Percentiles rank a stretch among this genome's conserved stretches.
phyloP scores from a whole-genome alignment of 352 stramenopile genomes.

The Globisporangium recalcitrans region DNA sequence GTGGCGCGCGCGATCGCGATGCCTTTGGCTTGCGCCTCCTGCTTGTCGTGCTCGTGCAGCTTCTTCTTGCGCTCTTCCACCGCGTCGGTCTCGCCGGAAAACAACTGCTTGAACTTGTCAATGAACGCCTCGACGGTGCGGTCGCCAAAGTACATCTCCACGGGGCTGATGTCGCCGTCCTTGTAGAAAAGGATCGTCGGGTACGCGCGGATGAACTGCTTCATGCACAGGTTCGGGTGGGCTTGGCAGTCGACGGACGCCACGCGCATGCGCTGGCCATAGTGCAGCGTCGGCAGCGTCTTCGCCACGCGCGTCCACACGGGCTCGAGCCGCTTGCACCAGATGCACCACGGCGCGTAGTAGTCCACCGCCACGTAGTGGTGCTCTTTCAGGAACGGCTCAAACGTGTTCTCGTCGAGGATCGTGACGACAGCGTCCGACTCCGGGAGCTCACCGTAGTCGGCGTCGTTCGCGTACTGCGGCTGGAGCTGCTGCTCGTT shows the following conservation, averaged over 20 bases:
- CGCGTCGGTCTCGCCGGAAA: constrained; percentile 64
- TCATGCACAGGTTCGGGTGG: constrained; percentile 90
- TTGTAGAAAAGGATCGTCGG: constrained; percentile 96
- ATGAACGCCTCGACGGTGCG: constrained; percentile 89
- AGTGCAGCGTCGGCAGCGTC: constrained; percentile 83
- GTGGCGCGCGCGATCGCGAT: constrained; percentile 50
- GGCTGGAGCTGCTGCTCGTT: constrained; percentile 83
- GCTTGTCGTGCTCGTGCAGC: constrained; percentile 92
- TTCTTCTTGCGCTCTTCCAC: constrained; percentile 89
- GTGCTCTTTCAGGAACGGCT: constrained; percentile 89
- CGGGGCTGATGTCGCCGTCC: constrained; percentile 80
- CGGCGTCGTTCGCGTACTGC: constrained; percentile 52
- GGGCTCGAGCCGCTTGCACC: constrained; percentile 95
- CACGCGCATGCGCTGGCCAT: constrained; percentile 74
- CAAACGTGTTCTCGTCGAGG: constrained; percentile 85
- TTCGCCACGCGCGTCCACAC: constrained; percentile 94
- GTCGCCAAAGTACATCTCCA: constrained; percentile 96
- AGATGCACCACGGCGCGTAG: constrained; percentile 95
- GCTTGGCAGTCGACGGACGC: constrained; percentile 93
- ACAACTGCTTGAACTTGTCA: constrained; percentile 89
- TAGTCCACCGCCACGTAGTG: constrained; percentile 97
- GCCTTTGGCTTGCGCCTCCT: constrained; percentile 57
- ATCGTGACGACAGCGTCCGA: constrained; percentile 72
- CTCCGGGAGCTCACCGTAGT: constrained; percentile 69
- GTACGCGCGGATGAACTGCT: constrained; percentile 95